Evolutionary conservation across 228 moss, liverwort and hornwort genomes (phyloP).

Genomic region (Sphagnum fallax): DNA sequence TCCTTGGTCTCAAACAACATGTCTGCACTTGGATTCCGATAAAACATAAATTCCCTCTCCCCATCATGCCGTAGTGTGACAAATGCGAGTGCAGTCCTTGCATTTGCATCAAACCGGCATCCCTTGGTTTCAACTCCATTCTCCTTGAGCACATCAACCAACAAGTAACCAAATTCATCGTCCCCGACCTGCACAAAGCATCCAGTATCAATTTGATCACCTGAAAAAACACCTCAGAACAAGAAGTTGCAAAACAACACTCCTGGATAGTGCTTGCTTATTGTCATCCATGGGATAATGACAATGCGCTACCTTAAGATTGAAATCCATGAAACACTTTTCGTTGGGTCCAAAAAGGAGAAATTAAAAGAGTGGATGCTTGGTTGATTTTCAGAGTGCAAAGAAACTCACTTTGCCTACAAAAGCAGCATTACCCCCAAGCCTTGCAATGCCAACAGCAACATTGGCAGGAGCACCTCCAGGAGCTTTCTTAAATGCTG

Average conservation of each 20-base stretch:
- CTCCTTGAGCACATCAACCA: slow-evolving; percentile 55
- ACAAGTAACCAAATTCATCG: slow-evolving; percentile 57
- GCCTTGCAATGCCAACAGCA: slow-evolving; percentile 51
- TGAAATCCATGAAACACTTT: too few relatives aligned
- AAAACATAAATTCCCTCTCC: slow-evolving; percentile 57
- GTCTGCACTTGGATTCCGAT: slow-evolving; percentile 54
- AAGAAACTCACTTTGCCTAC: slow-evolving; percentile 36
- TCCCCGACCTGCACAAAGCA: slow-evolving; percentile 38
- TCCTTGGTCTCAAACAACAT: slow-evolving; percentile 48
- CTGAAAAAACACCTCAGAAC: too few relatives aligned
- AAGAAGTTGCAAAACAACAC: too few relatives aligned
- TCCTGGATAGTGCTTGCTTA: too few relatives aligned
- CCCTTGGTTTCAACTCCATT: slow-evolving; percentile 54
- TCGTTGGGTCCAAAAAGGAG: too few relatives aligned
- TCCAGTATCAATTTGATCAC: neutral
- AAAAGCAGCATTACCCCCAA: slow-evolving; percentile 53
- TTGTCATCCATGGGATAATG: too few relatives aligned
- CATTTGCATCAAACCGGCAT: slow-evolving; percentile 52
- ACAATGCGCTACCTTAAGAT: too few relatives aligned
- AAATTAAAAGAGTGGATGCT: too few relatives aligned
- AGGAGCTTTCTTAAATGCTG: slow-evolving; percentile 53
- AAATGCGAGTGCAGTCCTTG: slow-evolving; percentile 54
- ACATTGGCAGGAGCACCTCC: slow-evolving; percentile 62
- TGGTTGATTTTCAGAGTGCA: neutral
- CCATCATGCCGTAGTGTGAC: slow-evolving; percentile 50